Conservation (phyloP, 371 early-diverging fungal genomes). For the Apophysomyces sp. region DNA sequence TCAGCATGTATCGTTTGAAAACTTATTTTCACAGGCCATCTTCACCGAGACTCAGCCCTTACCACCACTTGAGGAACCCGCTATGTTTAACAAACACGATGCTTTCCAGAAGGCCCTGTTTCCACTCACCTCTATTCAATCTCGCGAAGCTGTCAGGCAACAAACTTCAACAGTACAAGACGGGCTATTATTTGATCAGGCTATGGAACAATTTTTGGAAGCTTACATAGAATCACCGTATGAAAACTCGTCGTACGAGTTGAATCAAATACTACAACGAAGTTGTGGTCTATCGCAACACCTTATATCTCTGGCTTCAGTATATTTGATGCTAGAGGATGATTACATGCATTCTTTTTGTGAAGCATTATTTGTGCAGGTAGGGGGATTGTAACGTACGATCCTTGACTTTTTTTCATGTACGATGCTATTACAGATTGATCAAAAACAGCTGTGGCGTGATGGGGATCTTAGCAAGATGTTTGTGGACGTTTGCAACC, state of each 20-base stretch:
- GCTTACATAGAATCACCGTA: conserved; percentile 17
- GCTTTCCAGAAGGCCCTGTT: neutral
- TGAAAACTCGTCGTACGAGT: conserved; percentile 8
- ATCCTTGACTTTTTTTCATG: neutral
- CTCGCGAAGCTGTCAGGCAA: neutral
- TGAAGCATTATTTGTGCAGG: conserved; percentile 27
- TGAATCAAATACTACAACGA: conserved; percentile 17
- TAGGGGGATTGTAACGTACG: too few relatives aligned
- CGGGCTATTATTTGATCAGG: conserved; percentile 15
- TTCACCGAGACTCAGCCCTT: neutral
- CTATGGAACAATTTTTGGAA: neutral
- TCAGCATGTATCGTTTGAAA: neutral
- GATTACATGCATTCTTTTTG: conserved; percentile 46
- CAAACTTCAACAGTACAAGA: neutral
- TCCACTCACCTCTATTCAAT: neutral
- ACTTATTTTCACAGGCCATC: neutral
- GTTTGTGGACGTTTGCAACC: conserved; percentile 26
- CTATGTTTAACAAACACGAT: neutral
- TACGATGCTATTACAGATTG: conserved; percentile 15
- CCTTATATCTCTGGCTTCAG: conserved; percentile 23
- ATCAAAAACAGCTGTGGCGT: conserved; percentile 34
- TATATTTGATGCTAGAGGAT: conserved; percentile 44
- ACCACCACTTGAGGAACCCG: neutral
- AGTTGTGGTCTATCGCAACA: conserved; percentile 14
- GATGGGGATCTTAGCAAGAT: conserved; percentile 29